phyloP scores from a whole-genome alignment of 129 eudicot species.

The Centella asiatica region DNA sequence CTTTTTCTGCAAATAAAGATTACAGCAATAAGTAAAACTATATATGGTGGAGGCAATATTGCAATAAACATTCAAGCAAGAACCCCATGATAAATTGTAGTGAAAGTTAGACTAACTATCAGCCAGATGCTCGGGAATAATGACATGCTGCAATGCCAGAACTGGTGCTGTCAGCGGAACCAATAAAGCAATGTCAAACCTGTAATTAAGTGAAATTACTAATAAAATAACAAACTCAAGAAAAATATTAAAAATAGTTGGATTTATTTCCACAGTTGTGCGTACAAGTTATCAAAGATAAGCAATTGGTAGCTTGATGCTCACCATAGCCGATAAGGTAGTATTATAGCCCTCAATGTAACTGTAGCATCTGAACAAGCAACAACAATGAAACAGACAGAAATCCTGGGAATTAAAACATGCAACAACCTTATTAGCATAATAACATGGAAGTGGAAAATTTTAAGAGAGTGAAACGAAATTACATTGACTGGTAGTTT shows the following conservation, averaged over 20 bases:
- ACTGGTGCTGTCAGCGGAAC: conserved; percentile 77
- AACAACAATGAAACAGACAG: conserved; percentile 78
- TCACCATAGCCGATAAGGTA: conserved; percentile 86
- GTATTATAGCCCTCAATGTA: conserved; percentile 74
- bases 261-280: neutral
- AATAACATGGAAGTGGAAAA: neutral
- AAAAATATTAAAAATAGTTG: neutral
- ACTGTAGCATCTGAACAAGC: conserved; percentile 90
- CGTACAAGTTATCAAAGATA: neutral
- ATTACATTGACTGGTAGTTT: conserved; percentile 4
- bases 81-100: neutral
- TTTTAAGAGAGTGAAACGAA: neutral
- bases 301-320: conserved; percentile 14
- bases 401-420: conserved; percentile 45
- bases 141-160: conserved; percentile 72
- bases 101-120: conserved; percentile 33
- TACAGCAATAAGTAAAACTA: neutral
- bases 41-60: conserved; percentile 10
- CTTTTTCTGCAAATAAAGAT: conserved; percentile 32
- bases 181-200: conserved; percentile 83
- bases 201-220: conserved; percentile 26
- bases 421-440: conserved; percentile 11
- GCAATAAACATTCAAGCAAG: neutral
- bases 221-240: neutral
- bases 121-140: conserved; percentile 41